Conservation (phyloP, 2,329 filamentous ascomycete genomes). For the Fusarium sp. region DNA sequence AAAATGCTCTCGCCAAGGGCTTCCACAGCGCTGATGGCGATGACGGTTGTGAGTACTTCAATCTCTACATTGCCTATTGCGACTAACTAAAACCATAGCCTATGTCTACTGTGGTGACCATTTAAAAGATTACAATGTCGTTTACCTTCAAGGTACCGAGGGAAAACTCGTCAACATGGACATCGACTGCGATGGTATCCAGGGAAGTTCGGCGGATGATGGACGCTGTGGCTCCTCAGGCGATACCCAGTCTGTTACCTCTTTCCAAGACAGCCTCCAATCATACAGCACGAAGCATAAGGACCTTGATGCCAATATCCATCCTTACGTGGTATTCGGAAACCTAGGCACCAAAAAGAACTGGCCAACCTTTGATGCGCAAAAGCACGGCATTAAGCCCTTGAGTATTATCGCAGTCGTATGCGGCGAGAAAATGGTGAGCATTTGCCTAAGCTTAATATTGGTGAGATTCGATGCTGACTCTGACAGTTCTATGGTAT, state of each 20-base stretch:
- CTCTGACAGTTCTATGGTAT: conserved; percentile 62
- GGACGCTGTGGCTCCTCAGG: conserved; percentile 58
- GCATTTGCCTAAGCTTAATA: not conserved
- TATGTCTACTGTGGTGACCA: conserved; percentile 62
- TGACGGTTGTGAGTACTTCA: conserved; percentile 48
- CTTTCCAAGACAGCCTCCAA: conserved; percentile 56
- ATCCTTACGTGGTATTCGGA: conserved; percentile 65
- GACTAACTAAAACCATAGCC: conserved; percentile 35
- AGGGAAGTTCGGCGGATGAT: conserved; percentile 54
- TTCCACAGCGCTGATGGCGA: conserved; percentile 55
- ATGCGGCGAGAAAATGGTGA: conserved; percentile 60
- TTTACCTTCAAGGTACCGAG: conserved; percentile 60
- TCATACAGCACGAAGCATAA: conserved; percentile 51
- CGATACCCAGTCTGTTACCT: conserved; percentile 59
- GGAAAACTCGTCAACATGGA: conserved; percentile 65
- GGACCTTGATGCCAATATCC: conserved; percentile 63
- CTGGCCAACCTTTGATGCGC: conserved; percentile 55
- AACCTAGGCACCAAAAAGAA: conserved; percentile 53
- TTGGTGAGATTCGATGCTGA: not conserved
- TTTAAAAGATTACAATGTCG: conserved; percentile 52
- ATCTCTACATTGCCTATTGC: too few relatives aligned
- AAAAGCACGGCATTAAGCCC: conserved; percentile 57
- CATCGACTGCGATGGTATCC: conserved; percentile 67
- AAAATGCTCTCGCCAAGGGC: conserved; percentile 51
- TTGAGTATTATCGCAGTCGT: conserved; percentile 67